Conservation (phyloP, 495 filamentous ascomycete species). For the Neurospora terricola region DNA sequence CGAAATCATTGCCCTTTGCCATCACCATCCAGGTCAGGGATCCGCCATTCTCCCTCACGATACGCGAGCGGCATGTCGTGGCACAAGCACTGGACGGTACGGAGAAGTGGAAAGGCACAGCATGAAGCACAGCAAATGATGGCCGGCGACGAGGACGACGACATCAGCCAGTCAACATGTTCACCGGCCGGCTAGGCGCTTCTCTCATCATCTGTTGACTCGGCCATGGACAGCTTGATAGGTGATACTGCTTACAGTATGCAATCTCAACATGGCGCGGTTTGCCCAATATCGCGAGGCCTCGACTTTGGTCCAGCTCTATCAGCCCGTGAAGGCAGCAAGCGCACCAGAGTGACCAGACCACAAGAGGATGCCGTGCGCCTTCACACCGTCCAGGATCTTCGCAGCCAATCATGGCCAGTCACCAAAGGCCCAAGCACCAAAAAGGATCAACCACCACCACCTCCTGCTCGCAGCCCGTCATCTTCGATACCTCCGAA, state of each 20-base stretch:
- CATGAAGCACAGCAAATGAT: background rate
- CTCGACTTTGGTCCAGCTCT: background rate
- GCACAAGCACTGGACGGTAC: background rate
- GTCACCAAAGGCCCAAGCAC: background rate
- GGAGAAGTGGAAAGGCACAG: background rate
- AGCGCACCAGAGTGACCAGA: background rate
- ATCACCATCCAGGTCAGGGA: background rate
- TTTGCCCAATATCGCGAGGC: background rate
- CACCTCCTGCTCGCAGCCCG: background rate
- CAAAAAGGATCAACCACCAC: background rate
- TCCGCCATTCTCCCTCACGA: background rate
- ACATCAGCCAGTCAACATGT: background rate
- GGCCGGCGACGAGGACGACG: background rate
- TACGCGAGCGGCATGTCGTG: background rate
- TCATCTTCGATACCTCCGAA: background rate
- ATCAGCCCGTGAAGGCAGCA: background rate
- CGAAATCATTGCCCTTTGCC: background rate
- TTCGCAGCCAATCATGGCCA: background rate
- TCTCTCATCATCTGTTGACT: background rate
- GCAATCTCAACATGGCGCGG: background rate
- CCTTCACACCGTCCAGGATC: background rate
- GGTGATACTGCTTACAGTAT: background rate
- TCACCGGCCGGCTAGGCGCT: background rate
- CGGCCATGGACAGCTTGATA: background rate
- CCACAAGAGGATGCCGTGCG: background rate